These are phyloP conservation scores for Eurotiales sp. DNA, from an alignment of 2,329 filamentous ascomycete species.

Conservation along the genomic window DNA sequence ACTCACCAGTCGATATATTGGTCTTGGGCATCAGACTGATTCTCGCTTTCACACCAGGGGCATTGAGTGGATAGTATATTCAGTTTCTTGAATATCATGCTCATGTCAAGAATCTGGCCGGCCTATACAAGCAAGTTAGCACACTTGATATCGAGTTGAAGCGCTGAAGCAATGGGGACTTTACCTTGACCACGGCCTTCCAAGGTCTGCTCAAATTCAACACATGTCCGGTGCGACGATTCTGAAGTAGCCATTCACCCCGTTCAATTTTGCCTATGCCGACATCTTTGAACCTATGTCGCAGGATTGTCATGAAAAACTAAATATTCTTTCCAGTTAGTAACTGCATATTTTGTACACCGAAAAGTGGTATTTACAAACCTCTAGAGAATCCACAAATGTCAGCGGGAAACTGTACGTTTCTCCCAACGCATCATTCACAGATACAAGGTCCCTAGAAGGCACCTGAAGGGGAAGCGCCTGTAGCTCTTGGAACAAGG, in stretches of 20 bases:
- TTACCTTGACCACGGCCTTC: conserved; percentile 1
- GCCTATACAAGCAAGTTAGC: background rate
- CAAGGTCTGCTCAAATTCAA: background rate
- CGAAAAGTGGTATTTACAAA: background rate
- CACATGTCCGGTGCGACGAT: background rate
- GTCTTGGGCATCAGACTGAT: background rate
- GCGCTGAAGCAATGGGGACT: too few relatives aligned
- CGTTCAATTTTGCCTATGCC: background rate
- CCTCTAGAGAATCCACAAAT: conserved; percentile 5
- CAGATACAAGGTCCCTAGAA: background rate
- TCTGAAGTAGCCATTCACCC: background rate
- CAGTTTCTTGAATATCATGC: background rate
- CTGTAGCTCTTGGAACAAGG: background rate
- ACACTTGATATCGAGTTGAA: background rate
- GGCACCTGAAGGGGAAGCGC: background rate
- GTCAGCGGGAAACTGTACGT: background rate
- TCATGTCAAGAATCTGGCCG: conserved; percentile 9
- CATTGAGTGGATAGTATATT: background rate
- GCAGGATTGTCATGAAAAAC: background rate
- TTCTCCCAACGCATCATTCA: conserved; percentile 1
- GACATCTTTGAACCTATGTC: background rate
- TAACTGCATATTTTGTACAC: too few relatives aligned
- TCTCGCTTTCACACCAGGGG: background rate
- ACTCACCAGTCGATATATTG: background rate
- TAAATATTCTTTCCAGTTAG: background rate